A percentile compares a stretch with the other conserved stretches of the same genome.
Conservation (phyloP, 2,329 filamentous ascomycete species). For the Ciborinia camelliae region DNA sequence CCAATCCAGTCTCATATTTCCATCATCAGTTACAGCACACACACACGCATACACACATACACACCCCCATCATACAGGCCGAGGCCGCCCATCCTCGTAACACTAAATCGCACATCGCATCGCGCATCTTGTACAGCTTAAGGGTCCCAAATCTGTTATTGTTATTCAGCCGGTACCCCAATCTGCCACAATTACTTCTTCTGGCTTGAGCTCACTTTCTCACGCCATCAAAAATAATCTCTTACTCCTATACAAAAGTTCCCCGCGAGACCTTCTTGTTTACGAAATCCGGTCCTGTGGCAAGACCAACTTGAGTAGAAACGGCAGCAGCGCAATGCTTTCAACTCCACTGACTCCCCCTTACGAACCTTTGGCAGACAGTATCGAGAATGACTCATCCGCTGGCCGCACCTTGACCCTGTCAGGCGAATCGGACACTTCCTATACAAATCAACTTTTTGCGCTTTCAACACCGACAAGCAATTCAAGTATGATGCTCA, state of each 20-base stretch:
- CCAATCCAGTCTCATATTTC: not conserved
- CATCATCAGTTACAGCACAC: conserved; percentile 4
- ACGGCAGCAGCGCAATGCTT: conserved; percentile 28
- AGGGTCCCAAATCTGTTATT: conserved; percentile 1
- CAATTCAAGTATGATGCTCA: conserved; percentile 23
- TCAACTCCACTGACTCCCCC: conserved; percentile 30
- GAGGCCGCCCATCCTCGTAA: conserved; percentile 16
- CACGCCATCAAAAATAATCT: not conserved
- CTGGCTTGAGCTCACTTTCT: not conserved
- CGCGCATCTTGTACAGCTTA: conserved; percentile 18
- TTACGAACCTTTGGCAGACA: conserved; percentile 27
- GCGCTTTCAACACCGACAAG: conserved; percentile 24
- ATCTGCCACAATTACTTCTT: conserved; percentile 5
- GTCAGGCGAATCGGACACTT: conserved; percentile 1
- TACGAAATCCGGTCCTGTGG: conserved; percentile 23
- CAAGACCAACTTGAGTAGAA: conserved; percentile 23
- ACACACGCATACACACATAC: conserved; percentile 9
- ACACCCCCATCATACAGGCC: conserved; percentile 2
- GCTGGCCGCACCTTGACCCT: conserved; percentile 20
- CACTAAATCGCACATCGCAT: conserved; percentile 16
- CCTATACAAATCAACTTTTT: conserved; percentile 1
- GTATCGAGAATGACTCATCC: conserved; percentile 18
- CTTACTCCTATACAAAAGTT: not conserved
- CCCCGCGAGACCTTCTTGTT: not conserved
- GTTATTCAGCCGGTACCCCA: conserved; percentile 1